Percentiles rank a stretch among this genome's conserved stretches.
phyloP scores from a whole-genome alignment of 1,284 basidiomycete species.

The Sphaerobolus stellatus region DNA sequence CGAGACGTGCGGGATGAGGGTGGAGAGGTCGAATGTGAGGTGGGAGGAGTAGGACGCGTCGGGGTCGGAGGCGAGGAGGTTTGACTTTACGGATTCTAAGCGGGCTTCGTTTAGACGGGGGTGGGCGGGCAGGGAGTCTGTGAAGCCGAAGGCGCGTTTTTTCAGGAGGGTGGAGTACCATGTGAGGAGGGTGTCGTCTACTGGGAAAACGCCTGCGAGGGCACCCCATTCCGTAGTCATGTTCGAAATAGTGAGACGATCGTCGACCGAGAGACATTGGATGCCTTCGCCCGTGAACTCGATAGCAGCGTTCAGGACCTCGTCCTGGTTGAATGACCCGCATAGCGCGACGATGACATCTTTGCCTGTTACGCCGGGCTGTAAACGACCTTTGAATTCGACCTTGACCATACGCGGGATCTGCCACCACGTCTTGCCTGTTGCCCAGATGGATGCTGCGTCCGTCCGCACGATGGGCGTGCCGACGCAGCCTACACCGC shows the following conservation, averaged over 20 bases:
- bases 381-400: constrained; percentile 80
- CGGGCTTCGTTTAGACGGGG: constrained; percentile 82
- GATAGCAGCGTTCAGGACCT: constrained; percentile 97
- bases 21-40: constrained; percentile 89
- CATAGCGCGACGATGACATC: constrained; percentile 98
- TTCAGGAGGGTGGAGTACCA: constrained; percentile 88
- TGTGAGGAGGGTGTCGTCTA: constrained; percentile 76
- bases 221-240: constrained; percentile 99
- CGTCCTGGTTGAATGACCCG: constrained; percentile 95
- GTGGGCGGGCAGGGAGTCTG: constrained; percentile 66
- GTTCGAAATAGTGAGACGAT: constrained; percentile 92
- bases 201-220: constrained; percentile 92
- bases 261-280: constrained; percentile 80
- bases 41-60: constrained; percentile 86
- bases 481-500: constrained; percentile 94
- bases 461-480: constrained; percentile 95
- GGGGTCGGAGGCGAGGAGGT: constrained; percentile 67
- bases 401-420: constrained; percentile 96
- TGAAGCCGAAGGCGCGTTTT: constrained; percentile 75
- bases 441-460: constrained; percentile 96
- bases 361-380: constrained; percentile 94
- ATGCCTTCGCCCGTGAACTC: constrained; percentile 97
- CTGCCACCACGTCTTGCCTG: constrained; percentile 99
- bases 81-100: constrained; percentile 63
- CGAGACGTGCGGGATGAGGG: constrained; percentile 92